phyloP scores from a whole-genome alignment of 148 eudicot species.

The Agrostemma githago region DNA sequence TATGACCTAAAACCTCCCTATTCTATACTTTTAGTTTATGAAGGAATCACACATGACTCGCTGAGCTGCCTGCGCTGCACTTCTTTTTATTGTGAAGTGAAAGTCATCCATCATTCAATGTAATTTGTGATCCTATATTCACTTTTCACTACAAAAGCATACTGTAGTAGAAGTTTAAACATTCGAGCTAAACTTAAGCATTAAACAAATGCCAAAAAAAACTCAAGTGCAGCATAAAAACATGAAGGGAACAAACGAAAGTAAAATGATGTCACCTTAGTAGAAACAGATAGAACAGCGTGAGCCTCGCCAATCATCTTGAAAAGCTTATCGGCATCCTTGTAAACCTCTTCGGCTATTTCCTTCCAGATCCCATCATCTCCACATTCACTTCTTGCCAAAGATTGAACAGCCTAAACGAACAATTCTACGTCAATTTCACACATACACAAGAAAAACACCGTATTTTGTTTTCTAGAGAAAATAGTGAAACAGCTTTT shows the following conservation, averaged over 20 bases:
- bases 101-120: too few relatives aligned
- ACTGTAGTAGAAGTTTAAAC: too few relatives aligned
- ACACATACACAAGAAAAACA: not conserved
- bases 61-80: too few relatives aligned
- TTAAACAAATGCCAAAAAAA: not conserved
- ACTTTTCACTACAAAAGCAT: too few relatives aligned
- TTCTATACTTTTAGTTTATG: too few relatives aligned
- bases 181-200: not conserved
- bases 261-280: conserved; percentile 44
- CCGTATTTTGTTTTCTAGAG: too few relatives aligned
- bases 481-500: not conserved
- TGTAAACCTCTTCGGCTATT: conserved; percentile 66
- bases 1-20: too few relatives aligned
- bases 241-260: too few relatives aligned
- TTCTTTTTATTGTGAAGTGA: too few relatives aligned
- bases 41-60: too few relatives aligned
- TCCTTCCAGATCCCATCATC: conserved; percentile 90
- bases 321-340: conserved; percentile 84
- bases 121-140: too few relatives aligned
- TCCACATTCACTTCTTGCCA: conserved; percentile 68
- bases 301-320: conserved; percentile 98
- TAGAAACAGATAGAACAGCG: conserved; percentile 78
- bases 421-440: conserved; percentile 11
- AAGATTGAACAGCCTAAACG: conserved; percentile 70
- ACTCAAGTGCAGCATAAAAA: not conserved